A percentile compares a stretch with the other conserved stretches of the same genome.
phyloP scores from a whole-genome alignment of 2,329 filamentous ascomycete species.

The Fusarium pseudograminearum region DNA sequence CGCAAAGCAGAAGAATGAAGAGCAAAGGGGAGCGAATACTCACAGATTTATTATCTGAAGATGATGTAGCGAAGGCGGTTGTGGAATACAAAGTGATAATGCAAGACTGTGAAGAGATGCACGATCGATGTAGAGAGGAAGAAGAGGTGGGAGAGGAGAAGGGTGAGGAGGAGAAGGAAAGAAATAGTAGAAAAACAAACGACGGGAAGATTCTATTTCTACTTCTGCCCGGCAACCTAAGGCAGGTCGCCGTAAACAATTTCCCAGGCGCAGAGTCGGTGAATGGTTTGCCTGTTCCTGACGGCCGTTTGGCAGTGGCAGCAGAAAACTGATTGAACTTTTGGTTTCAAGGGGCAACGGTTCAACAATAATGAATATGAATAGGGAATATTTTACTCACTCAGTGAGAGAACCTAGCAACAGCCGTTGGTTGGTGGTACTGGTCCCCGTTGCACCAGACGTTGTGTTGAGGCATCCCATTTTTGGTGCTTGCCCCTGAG shows the following conservation, averaged over 20 bases:
- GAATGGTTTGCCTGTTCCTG: constrained; percentile 6
- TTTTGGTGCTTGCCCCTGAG: constrained; percentile 34
- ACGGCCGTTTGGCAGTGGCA: constrained; percentile 8
- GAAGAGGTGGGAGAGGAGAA: background rate
- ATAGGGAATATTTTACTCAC: background rate
- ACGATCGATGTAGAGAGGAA: constrained; percentile 23
- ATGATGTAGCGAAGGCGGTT: constrained; percentile 9
- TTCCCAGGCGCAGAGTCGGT: background rate
- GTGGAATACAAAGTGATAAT: constrained; percentile 19
- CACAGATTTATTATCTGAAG: constrained; percentile 28
- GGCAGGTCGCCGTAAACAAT: constrained; percentile 30
- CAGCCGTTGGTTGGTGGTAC: constrained; percentile 35
- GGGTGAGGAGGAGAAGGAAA: constrained; percentile 18
- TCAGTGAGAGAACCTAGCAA: constrained; percentile 12
- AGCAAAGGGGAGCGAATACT: background rate
- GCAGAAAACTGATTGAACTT: constrained; percentile 17
- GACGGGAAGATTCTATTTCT: constrained; percentile 26
- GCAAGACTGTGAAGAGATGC: constrained; percentile 12
- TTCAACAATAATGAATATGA: constrained; percentile 17
- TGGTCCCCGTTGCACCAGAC: constrained; percentile 25
- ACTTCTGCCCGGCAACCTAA: constrained; percentile 2
- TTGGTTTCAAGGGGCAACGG: constrained; percentile 38
- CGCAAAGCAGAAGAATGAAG: too few relatives aligned
- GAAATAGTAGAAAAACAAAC: constrained; percentile 6
- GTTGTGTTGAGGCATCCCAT: constrained; percentile 29